Conservation (phyloP, 805 yeast species). For the Saccharomyces eubayanus region DNA sequence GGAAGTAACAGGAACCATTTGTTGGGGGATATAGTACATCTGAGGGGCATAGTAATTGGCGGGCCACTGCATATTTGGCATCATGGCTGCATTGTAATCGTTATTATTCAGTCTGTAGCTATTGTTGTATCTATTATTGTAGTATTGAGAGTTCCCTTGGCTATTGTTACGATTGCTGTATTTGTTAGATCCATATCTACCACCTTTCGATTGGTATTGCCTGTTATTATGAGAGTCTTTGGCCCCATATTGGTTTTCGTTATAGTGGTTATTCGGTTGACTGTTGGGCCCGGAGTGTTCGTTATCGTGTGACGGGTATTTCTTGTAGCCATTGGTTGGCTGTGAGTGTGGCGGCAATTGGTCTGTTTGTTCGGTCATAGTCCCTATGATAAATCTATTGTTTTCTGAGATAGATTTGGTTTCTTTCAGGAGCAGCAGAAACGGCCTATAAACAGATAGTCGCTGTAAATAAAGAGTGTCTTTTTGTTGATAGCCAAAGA, state of each 20-base stretch:
- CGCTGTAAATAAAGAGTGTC: background rate
- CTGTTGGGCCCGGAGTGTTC: background rate
- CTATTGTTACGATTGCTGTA: constrained; percentile 5
- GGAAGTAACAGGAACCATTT: constrained; percentile 12
- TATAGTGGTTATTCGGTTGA: background rate
- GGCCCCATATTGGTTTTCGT: background rate
- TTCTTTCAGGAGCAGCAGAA: background rate
- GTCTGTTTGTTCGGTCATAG: background rate
- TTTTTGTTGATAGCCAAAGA: background rate
- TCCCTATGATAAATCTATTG: background rate
- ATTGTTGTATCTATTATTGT: constrained; percentile 10
- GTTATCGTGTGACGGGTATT: background rate
- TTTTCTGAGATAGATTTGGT: background rate
- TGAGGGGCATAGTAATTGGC: constrained; percentile 19
- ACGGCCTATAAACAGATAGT: background rate
- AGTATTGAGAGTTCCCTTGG: constrained; percentile 1
- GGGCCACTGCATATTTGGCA: constrained; percentile 21
- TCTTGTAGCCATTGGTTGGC: background rate
- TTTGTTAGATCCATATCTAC: constrained; percentile 10
- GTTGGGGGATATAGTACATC: constrained; percentile 23
- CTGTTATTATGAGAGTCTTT: background rate
- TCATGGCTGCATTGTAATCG: constrained; percentile 3
- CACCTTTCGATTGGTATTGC: constrained; percentile 8
- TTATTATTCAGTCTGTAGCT: constrained; percentile 1
- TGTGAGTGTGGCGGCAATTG: background rate